Base-by-base conservation (phyloP, 306 rosid species). In the Inga leiocalycina region DNA sequence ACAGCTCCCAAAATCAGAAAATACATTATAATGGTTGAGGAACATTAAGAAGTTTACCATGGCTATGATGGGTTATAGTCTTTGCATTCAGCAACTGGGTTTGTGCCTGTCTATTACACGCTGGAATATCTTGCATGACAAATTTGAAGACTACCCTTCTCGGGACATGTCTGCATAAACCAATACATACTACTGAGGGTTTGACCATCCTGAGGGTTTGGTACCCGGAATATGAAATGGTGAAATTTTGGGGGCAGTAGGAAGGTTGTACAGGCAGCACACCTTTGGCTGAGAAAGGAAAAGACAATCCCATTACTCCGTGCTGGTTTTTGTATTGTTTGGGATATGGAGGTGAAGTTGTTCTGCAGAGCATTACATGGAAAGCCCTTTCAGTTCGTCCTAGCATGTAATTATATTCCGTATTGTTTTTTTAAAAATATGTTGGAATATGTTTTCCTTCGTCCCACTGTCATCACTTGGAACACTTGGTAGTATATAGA, bases 1-100 rank as follows among this genome's bases (percentile, higher is more conserved):
- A 91, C 89, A 90, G 89, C 88, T 87, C 97, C 69, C 98, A 94
- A 90, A 97, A 91, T 84, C 99, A 94, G 91, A 97, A 94, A 88
- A 86, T 92, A 79, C 98, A 94, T 81, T 94, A 87, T 85, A 94
- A 90, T 75, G 97, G 99, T 97, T 97, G 86, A 89, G 84, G 79
- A 82, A 86, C 80, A 19, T 72, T 77, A 75, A 39, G 87, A 83
- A 85, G 85, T 77, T 82, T 64, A 78, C 80, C 77, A 77, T 86
- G 86, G 89, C 89, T 83, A 87, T 94, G 91, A 91, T 89, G 98
- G 99, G 99, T 92, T 93, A 90, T 89, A 84, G 83, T 91, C 94
- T 86, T 92, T 88, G 98, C 93, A 89, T 85, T 90, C 97, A 83
- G 94, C 92, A 81, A 91, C 91, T 86, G 88, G 89, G 92, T 88